Evolutionary conservation across 345 rosid species (phyloP).

Genomic region (Ceriops decandra): DNA sequence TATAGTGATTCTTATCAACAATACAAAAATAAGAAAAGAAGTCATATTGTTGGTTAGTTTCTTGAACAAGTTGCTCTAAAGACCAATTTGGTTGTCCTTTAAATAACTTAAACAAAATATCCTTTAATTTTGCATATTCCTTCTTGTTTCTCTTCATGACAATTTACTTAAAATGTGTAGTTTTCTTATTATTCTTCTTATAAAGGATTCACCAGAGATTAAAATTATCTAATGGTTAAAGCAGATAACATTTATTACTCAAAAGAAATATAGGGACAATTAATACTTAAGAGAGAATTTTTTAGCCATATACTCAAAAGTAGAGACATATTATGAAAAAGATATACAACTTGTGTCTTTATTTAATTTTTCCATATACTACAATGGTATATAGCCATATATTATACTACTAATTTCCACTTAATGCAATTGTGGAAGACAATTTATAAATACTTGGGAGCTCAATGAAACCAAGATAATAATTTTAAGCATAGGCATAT

Average conservation of each 20-base stretch:
- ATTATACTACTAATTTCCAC: no score
- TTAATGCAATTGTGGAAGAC: not conserved
- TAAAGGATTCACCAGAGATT: no score
- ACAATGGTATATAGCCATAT: no score
- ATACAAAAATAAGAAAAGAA: no score
- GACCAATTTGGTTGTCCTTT: conserved; percentile 97
- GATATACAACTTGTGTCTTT: not conserved
- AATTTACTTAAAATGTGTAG: conserved; percentile 62
- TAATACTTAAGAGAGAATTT: no score
- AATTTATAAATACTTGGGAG: conserved; percentile 47
- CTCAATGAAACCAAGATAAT: conserved; percentile 52
- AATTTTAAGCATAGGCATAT: conserved; percentile 97
- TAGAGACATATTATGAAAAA: not conserved
- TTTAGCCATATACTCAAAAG: no score
- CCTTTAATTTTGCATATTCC: conserved; percentile 89
- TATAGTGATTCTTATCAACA: no score
- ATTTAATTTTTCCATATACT: no score
- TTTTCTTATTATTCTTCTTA: conserved; percentile 78
- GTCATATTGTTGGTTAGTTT: conserved; percentile 65
- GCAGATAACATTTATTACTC: no score
- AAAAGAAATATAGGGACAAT: no score
- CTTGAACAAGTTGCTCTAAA: conserved; percentile 85
- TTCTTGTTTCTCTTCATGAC: conserved; percentile 87
- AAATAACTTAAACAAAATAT: conserved; percentile 92
- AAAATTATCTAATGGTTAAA: no score